Conservation (phyloP, 1,139 yeast genomes). For the Saccharomycopsis hybrid region DNA sequence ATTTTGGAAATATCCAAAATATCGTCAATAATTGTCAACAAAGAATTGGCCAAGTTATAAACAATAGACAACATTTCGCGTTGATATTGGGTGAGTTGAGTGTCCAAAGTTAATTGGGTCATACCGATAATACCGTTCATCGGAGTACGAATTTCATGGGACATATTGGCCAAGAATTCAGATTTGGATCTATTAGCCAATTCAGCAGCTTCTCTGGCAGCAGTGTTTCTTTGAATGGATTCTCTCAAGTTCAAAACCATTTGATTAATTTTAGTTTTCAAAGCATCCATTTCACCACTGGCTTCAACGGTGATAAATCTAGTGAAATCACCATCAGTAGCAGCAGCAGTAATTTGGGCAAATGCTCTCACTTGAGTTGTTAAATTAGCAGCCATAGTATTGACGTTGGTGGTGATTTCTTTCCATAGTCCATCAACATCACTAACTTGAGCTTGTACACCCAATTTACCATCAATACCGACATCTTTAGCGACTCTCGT, state of each 20-base stretch:
- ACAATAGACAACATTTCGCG: slow-evolving; percentile 86
- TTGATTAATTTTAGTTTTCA: slow-evolving; percentile 84
- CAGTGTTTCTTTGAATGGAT: slow-evolving; percentile 84
- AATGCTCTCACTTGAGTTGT: slow-evolving; percentile 91
- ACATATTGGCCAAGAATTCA: slow-evolving; percentile 84
- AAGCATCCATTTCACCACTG: slow-evolving; percentile 89
- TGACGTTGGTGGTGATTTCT: slow-evolving; percentile 87
- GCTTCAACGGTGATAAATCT: slow-evolving; percentile 88
- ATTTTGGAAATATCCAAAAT: slow-evolving; percentile 86
- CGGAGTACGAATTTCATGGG: slow-evolving; percentile 88
- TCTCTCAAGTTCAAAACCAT: slow-evolving; percentile 86
- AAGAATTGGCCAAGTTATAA: slow-evolving; percentile 76
- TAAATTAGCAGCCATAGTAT: slow-evolving; percentile 86
- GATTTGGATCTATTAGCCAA: slow-evolving; percentile 87
- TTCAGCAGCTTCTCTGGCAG: slow-evolving; percentile 92
- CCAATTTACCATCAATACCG: slow-evolving; percentile 87
- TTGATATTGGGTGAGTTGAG: slow-evolving; percentile 82
- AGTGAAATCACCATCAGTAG: slow-evolving; percentile 89
- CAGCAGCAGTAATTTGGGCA: slow-evolving; percentile 90
- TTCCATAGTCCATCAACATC: slow-evolving; percentile 92
- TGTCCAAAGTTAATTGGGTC: slow-evolving; percentile 83
- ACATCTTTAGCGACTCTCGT: slow-evolving; percentile 88
- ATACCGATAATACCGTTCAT: slow-evolving; percentile 90
- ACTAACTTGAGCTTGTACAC: slow-evolving; percentile 85
- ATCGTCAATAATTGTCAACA: slow-evolving; percentile 80